Evolutionary conservation across 164 flowering plant genomes (phyloP), one percentile per base, ranked within the genome.

Genomic region (Nymphaea thermarum): DNA sequence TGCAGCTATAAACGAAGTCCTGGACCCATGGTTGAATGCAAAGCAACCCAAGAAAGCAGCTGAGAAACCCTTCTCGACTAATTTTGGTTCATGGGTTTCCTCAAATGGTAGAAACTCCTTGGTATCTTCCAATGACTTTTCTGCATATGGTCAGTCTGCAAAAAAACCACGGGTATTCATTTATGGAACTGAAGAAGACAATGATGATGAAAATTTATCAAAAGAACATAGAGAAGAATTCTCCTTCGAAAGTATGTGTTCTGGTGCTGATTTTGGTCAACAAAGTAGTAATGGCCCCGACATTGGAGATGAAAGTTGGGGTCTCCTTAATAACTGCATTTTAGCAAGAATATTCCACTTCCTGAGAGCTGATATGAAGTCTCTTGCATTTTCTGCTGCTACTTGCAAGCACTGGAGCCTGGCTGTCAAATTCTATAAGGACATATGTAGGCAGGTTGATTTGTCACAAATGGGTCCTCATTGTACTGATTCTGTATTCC

Each of bases 21-120:
- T 94, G 78, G 96, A 94, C 74, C 92, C 98, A 62, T 94, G 99
- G 99, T 87, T 95, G 63, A 82, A 71, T 80, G 83, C 84, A 6
- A 86, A 80, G 76, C 98, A 88, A 70, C 91, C 91, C 43, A 91
- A 85, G 84, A 91, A 93, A 72, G 96, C 87, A 68, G 67, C 74
- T 36, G 98, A 88, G 60, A 85, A 82, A 70, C 11, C n/a, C 25
- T 17, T 17, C 10, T 62, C 64, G n/a, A 17, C 8, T 17, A 62
- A 62, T 62, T 17, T 41, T 8, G 72, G 77, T 69, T 60, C 72
- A 12, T 77, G 74, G 69, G 68, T 68, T 74, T 69, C 77, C 43
- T 65, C 75, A 18, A 7, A 66, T 47, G 45, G 57, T 4, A 77
- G 65, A 66, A 67, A 74, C 66, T 53, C 73, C 47, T 44, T 43